Conservation (phyloP, 2,329 filamentous ascomycete genomes). For the Sporothrix inflata region DNA sequence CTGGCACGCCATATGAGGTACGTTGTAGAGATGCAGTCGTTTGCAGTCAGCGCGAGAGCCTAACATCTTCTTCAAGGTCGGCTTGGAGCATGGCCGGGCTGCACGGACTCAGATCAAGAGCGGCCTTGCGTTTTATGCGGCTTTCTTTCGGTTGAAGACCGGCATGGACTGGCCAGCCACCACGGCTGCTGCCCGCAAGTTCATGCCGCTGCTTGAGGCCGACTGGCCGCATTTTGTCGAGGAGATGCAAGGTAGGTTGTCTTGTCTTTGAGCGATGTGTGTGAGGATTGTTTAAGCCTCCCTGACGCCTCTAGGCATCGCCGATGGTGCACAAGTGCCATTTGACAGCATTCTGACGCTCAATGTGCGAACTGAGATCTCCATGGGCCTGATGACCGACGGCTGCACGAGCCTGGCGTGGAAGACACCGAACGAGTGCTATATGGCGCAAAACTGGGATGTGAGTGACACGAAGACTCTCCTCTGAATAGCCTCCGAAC, state of each 20-base stretch:
- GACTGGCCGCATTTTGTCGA: slow-evolving; percentile 29
- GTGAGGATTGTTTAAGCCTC: too few relatives aligned
- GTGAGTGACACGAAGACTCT: neutral
- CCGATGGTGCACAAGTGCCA: slow-evolving; percentile 51
- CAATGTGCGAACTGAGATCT: slow-evolving; percentile 61
- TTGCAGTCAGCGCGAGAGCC: neutral
- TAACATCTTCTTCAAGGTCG: neutral
- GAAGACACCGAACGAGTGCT: slow-evolving; percentile 42
- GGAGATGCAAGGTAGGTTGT: slow-evolving; percentile 44
- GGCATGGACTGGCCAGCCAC: slow-evolving; percentile 1
- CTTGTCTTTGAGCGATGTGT: too few relatives aligned
- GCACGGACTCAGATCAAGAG: neutral
- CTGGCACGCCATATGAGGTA: slow-evolving; percentile 15
- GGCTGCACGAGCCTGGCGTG: slow-evolving; percentile 61
- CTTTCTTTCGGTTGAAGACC: slow-evolving; percentile 5
- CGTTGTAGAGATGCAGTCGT: neutral
- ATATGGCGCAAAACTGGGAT: slow-evolving; percentile 63
- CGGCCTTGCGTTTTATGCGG: slow-evolving; percentile 8
- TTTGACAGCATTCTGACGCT: slow-evolving; percentile 58
- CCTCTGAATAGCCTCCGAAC: neutral
- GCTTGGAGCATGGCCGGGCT: slow-evolving; percentile 2
- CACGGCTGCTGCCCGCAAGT: neutral
- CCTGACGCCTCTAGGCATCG: slow-evolving; percentile 47
- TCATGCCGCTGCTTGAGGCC: slow-evolving; percentile 1
- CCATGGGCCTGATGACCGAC: slow-evolving; percentile 59